Percentiles rank a stretch among this genome's conserved stretches.
Evolutionary conservation across 257 asterid species (phyloP).

Genomic region (Fraxinus anomala): DNA sequence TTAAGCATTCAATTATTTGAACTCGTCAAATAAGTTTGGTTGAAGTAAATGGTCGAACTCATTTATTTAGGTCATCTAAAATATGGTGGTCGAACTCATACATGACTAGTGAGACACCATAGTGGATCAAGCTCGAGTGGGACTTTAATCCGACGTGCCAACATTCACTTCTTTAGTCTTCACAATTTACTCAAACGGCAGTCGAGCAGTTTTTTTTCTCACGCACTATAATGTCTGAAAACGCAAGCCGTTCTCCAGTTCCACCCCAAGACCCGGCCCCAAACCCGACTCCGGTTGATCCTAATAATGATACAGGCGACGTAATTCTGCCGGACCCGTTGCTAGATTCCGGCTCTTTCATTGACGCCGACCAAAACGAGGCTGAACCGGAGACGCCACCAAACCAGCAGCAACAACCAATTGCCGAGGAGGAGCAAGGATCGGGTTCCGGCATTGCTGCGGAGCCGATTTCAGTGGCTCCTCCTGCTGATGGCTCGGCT

Average conservation of each 20-base stretch:
- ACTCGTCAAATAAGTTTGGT: too few relatives aligned
- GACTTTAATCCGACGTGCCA: too few relatives aligned
- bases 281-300: background rate
- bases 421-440: background rate
- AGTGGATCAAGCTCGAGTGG: too few relatives aligned
- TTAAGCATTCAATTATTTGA: too few relatives aligned
- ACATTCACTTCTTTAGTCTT: background rate
- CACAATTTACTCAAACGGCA: background rate
- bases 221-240: background rate
- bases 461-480: conserved; percentile 16
- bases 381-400: conserved; percentile 9
- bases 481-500: conserved; percentile 10
- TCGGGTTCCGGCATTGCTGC: conserved; percentile 7
- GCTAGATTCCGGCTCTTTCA: conserved; percentile 13
- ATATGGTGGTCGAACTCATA: too few relatives aligned
- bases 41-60: too few relatives aligned
- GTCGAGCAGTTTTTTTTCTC: background rate
- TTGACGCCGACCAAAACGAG: background rate
- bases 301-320: background rate
- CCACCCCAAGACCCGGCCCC: background rate
- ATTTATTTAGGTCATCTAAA: too few relatives aligned
- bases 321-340: conserved; percentile 14
- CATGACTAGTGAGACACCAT: too few relatives aligned
- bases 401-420: background rate
- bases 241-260: background rate